phyloP scores from a whole-genome alignment of 176 grass and related monocot species.

The Tuctoria greenei region DNA sequence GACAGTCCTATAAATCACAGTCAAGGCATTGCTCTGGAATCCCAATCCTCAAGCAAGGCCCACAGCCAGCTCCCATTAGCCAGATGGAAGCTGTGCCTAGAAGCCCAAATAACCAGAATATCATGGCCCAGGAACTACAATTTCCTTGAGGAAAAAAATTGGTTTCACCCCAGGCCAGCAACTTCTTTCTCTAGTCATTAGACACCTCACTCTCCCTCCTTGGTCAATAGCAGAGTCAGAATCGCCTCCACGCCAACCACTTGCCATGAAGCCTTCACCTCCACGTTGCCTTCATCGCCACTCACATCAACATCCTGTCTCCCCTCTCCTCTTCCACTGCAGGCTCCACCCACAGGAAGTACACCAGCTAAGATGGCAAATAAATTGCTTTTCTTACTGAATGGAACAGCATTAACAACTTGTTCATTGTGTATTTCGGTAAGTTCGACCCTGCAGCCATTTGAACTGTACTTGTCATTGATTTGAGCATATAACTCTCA shows the following conservation, averaged over 20 bases:
- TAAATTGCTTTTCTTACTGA: not conserved
- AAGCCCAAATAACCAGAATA: not conserved
- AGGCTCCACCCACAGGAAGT: not conserved
- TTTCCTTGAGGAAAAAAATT: not conserved
- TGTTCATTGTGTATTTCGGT: not conserved
- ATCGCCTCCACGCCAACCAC: not conserved
- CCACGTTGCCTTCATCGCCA: too few species aligned
- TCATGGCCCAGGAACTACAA: not conserved
- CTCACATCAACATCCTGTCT: too few species aligned
- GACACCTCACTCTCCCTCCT: not conserved
- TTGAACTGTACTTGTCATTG: not conserved
- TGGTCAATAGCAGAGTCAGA: not conserved
- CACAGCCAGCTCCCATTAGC: not conserved
- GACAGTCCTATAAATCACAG: not conserved
- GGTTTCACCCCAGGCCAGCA: not conserved
- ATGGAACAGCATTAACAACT: not conserved
- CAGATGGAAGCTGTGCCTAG: not conserved
- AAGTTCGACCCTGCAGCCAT: not conserved
- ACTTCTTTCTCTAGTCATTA: not conserved
- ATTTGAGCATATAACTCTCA: not conserved
- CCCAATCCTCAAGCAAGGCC: not conserved
- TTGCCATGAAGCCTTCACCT: not conserved
- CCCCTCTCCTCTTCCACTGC: not conserved
- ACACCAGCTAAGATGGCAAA: not conserved
- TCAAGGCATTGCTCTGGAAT: not conserved